A percentile compares a stretch with the other conserved stretches of the same genome.
Evolutionary conservation across 225 moss, liverwort and hornwort genomes (phyloP).

Genomic region (Marchantia polymorpha): DNA sequence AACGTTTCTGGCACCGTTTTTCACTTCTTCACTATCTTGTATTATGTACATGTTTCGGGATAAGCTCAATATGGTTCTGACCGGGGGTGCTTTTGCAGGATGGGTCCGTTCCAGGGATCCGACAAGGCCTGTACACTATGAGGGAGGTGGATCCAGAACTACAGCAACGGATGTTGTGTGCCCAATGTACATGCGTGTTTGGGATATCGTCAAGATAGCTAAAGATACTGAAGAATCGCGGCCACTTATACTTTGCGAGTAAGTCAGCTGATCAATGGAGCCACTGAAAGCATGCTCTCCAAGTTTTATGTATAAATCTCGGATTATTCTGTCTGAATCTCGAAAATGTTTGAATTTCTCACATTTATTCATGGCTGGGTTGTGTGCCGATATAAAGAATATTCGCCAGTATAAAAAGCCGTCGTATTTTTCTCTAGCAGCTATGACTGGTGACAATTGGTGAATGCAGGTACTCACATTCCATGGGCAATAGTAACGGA

Average conservation of each 20-base stretch:
- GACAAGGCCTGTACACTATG: slow-evolving; percentile 81
- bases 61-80: not conserved
- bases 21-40: not conserved
- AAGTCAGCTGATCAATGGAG: slow-evolving; percentile 14
- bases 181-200: slow-evolving; percentile 95
- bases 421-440: not conserved
- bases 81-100: slow-evolving; percentile 43
- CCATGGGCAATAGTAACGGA: slow-evolving; percentile 99
- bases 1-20: not conserved
- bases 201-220: slow-evolving; percentile 88
- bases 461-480: slow-evolving; percentile 79
- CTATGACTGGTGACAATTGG: not conserved
- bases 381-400: not conserved
- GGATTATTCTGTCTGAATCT: not conserved
- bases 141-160: slow-evolving; percentile 90
- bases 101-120: slow-evolving; percentile 88
- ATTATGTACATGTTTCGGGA: not conserved
- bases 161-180: slow-evolving; percentile 92
- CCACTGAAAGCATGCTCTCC: not conserved
- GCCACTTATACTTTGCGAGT: slow-evolving; percentile 98
- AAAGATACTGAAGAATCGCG: slow-evolving; percentile 66
- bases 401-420: not conserved
- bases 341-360: not conserved
- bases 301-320: not conserved
- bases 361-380: not conserved